Base-by-base conservation (phyloP, 345 rosid species). In the Arabis alpina region DNA sequence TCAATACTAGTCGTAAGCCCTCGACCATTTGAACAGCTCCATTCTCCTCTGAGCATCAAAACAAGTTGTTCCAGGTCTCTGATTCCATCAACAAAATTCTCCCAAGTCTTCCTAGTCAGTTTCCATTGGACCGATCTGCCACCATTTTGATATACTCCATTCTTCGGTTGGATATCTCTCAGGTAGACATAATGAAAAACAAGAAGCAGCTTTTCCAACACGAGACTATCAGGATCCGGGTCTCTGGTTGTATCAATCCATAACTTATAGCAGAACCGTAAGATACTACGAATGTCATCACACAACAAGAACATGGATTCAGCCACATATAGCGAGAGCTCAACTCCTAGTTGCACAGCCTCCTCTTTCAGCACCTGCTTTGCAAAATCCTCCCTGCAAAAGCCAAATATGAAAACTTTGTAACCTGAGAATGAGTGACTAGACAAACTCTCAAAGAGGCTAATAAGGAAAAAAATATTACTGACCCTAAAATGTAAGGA, bases 301-400 rank as follows among this genome's bases (percentile, higher is more conserved):
- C 42, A 15, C 53, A 61, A 14, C 10, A 61, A 61, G 2, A 45
- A 61, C 54, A 61, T 66, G 3, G 28, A 28, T 15, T 28, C 13
- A 41, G 61, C 61, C 14, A 54, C 52, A 8, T 28, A 32, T 28
- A 66, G 52, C 50, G 61, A 66, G 10, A 66, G 51, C 47, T 49
- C 43, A 62, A 47, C 67, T 62, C 54, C 67, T 3, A 47, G 54
- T 32, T 10, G 42, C 67, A 62, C 43, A 32, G 6, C 67, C 7
- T 55, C 61, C 27, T 55, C 8, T 55, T 34, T 37, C 43, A 55
- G 27, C 40, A 43, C 66, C 52, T 61, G 12, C 66, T 43, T 44
- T 61, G n/a, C 52, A 28, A 44, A 62, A 45, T 11, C 4, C 10
- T 3, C 15, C 9, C 54, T 36, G 9, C 40, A 36, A 36, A 36